Evolutionary conservation across 1,284 basidiomycete species (phyloP), one percentile per base, ranked within the genome.

Genomic region (Trichosporon sp.): DNA sequence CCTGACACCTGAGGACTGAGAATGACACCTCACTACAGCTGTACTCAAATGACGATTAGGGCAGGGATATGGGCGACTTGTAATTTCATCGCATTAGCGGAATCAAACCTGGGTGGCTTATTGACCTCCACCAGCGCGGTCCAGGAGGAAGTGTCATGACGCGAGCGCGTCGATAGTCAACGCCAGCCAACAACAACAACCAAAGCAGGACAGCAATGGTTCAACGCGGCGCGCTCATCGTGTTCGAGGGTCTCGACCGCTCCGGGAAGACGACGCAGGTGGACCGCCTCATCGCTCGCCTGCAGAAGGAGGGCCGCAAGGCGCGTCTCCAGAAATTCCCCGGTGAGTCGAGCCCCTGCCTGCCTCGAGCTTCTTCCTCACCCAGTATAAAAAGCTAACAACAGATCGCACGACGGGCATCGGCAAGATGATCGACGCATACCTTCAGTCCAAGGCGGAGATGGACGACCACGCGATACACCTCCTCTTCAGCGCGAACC

Each of bases 401-500:
- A 21, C 79, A 97, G 96, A 98, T 82, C 88, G 97, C 51, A 93
- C 93, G 1, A 98, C 96, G 0, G 82, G 91, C 0, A 97, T 96
- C 68, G 96, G 96, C 7, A 88, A 91, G 78, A 93, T 96, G 90
- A 97, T 99, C 79, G 91, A 99, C 83, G 88, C 91, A 11, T 99
- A 99, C 84, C 87, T 99, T 70, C 90, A 89, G 68, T 92, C 91
- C 19, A 84, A 91, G 71, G 88, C 90, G 8, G 93, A 98, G 26
- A 87, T 98, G 68, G 93, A 97, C 82, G 94, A 98, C 84, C 91
- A 88, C 75, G 92, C 92, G 1, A 91, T 99, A 69, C 96, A 99
- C 80, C 89, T 98, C 0, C 88, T 99, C 69, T 99, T 99, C 86
- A 91, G 93, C 65, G 96, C 96, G 0, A 99, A 99, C 81, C 89